These are phyloP conservation scores for Mycena leptocephala DNA, from an alignment of 768 basidiomycete species.

Conservation along the genomic window DNA sequence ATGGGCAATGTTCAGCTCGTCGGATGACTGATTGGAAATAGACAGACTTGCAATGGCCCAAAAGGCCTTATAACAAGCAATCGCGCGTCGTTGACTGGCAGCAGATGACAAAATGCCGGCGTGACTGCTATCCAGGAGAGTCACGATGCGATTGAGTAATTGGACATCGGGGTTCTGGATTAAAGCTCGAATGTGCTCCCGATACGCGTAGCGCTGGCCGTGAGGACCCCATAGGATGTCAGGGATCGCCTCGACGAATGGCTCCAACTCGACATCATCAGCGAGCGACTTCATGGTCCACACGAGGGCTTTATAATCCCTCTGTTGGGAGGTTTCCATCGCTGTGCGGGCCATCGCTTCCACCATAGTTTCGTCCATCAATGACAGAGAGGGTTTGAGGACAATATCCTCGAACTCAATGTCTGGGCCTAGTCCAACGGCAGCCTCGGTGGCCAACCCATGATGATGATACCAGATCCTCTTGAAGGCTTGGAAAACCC, in stretches of 20 bases:
- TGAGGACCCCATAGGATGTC: background rate
- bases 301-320: background rate
- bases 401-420: background rate
- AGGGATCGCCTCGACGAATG: background rate
- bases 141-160: background rate
- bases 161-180: background rate
- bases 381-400: accelerated
- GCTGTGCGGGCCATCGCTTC: background rate
- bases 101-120: background rate
- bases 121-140: background rate
- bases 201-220: background rate
- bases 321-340: background rate
- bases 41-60: too few relatives aligned
- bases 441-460: too few relatives aligned
- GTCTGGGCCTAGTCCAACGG: too few relatives aligned
- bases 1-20: too few relatives aligned
- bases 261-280: background rate
- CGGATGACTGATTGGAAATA: too few relatives aligned
- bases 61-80: background rate
- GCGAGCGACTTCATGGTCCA: background rate
- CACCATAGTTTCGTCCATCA: background rate
- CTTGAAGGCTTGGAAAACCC: background rate
- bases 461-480: background rate
- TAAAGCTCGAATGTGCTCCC: background rate
- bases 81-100: background rate